A percentile compares a stretch with the other conserved stretches of the same genome.
phyloP scores from a whole-genome alignment of 2,329 filamentous ascomycete genomes.

The Colletotrichum horii region DNA sequence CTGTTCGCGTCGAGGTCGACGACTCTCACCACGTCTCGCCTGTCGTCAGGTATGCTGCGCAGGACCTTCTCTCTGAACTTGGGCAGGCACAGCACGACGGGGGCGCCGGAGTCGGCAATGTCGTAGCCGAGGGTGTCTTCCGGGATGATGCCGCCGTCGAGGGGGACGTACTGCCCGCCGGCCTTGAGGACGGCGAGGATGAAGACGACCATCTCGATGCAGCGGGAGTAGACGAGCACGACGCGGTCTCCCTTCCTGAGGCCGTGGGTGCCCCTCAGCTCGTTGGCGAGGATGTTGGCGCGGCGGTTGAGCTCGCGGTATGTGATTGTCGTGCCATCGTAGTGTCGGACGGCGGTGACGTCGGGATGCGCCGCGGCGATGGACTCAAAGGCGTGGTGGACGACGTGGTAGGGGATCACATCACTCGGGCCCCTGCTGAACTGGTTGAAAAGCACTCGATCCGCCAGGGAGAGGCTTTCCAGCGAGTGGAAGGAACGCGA shows the following conservation, averaged over 20 bases:
- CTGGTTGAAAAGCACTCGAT: conserved; percentile 19
- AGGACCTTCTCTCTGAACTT: conserved; percentile 17
- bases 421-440: conserved; percentile 18
- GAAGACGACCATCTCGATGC: conserved; percentile 61
- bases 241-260: conserved; percentile 51
- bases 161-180: conserved; percentile 64
- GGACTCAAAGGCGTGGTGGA: conserved; percentile 23
- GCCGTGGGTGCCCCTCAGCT: conserved; percentile 40
- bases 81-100: conserved; percentile 51
- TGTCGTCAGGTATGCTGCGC: conserved; percentile 7
- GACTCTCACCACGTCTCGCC: conserved; percentile 3
- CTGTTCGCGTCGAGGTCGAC: conserved; percentile 17
- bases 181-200: conserved; percentile 62
- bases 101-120: conserved; percentile 47
- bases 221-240: conserved; percentile 60
- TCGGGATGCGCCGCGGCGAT: conserved; percentile 39
- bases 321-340: conserved; percentile 40
- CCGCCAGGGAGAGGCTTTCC: conserved; percentile 19
- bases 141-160: conserved; percentile 60
- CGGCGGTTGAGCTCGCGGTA: conserved; percentile 49
- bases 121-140: conserved; percentile 54
- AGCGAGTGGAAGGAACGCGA: conserved; percentile 16
- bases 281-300: conserved; percentile 46
- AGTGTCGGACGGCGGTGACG: conserved; percentile 41
- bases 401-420: conserved; percentile 14